Evolutionary conservation across 1,139 yeast species (phyloP), one percentile per base, ranked within the genome.

Genomic region (Wickerhamiella pararugosa): DNA sequence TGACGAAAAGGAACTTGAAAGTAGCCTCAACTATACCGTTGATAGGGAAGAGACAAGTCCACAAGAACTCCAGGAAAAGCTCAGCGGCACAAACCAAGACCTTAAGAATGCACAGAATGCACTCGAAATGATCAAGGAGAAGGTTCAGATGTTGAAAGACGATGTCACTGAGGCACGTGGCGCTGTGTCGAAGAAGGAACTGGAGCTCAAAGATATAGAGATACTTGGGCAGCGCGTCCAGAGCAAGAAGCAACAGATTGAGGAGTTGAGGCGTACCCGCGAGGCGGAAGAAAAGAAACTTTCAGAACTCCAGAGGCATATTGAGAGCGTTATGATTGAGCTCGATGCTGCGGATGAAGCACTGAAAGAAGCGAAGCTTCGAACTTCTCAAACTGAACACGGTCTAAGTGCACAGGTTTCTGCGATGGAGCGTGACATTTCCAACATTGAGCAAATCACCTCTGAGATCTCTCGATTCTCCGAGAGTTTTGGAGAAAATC

Each of bases 81-180:
- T 52, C 2, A 36, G 37, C 2, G 48, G 53, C 11, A 46, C 56
- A 8, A 47, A 49, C 9, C 28, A 35, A 1, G 43, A 48, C 15
- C 45, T 51, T 5, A 34, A 41, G 9, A 49, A 41, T 6, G 37
- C 49, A 5, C 47, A 50, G n/a, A 37, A 37, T 7, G 50, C 48
- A n/a, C 43, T 51, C 10, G 39, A 42, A 15, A 46, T 39, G 4
- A 27, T 45, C 15, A 10, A 39, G 43, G 41, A 48, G 37, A 43
- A 48, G 39, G 37, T 50, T 31, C 41, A 40, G 4, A 41, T 34
- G 7, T 15, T 51, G 8, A 45, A 46, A 4, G 41, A 40, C 8
- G 34, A 29, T 10, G 33, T 39, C 2, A 8, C 43, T 3, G 29
- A 21, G 6, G 7, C 9, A 31, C 32, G 37, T 2, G 26, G 32